These are phyloP conservation scores for Colletotrichum lupini DNA, from an alignment of 2,329 filamentous ascomycete genomes.

Conservation along the genomic window DNA sequence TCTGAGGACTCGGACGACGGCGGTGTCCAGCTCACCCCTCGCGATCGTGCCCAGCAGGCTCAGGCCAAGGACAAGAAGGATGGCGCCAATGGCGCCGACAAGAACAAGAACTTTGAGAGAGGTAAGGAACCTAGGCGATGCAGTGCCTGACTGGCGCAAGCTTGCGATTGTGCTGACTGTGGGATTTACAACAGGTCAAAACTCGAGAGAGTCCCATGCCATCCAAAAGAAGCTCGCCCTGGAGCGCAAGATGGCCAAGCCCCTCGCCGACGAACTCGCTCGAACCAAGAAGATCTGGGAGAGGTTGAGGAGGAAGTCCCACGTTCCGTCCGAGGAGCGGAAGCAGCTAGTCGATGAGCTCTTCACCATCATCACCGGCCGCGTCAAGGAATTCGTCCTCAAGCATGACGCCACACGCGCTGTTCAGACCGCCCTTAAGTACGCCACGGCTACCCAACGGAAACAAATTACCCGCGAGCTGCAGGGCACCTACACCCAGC, in stretches of 20 bases:
- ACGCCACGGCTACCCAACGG: slow-evolving; percentile 85
- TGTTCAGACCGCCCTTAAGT: slow-evolving; percentile 97
- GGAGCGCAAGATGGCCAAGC: slow-evolving; percentile 93
- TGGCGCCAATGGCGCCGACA: slow-evolving; percentile 44
- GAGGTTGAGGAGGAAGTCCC: slow-evolving; percentile 88
- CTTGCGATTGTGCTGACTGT: not conserved
- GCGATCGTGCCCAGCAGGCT: slow-evolving; percentile 45
- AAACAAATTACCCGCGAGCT: slow-evolving; percentile 89
- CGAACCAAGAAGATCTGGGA: slow-evolving; percentile 98
- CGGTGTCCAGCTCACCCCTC: slow-evolving; percentile 56
- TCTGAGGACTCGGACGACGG: slow-evolving; percentile 65
- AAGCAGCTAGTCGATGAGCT: slow-evolving; percentile 89
- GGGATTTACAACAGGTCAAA: slow-evolving; percentile 59
- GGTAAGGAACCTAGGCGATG: slow-evolving; percentile 45
- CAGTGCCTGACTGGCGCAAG: not conserved
- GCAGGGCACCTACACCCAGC: slow-evolving; percentile 82
- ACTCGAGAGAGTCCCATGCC: slow-evolving; percentile 86
- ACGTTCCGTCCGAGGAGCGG: slow-evolving; percentile 90
- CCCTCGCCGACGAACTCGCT: slow-evolving; percentile 88
- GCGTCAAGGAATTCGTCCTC: slow-evolving; percentile 94
- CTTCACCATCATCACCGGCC: slow-evolving; percentile 89
- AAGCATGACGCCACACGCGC: slow-evolving; percentile 99
- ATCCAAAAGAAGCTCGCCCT: slow-evolving; percentile 91
- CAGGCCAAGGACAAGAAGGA: slow-evolving; percentile 40
- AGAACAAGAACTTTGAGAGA: slow-evolving; percentile 55